Percentiles rank a stretch among this genome's conserved stretches.
These are phyloP conservation scores for Calonectria henricotiae DNA, from an alignment of 2,329 filamentous ascomycete genomes.

Conservation along the genomic window DNA sequence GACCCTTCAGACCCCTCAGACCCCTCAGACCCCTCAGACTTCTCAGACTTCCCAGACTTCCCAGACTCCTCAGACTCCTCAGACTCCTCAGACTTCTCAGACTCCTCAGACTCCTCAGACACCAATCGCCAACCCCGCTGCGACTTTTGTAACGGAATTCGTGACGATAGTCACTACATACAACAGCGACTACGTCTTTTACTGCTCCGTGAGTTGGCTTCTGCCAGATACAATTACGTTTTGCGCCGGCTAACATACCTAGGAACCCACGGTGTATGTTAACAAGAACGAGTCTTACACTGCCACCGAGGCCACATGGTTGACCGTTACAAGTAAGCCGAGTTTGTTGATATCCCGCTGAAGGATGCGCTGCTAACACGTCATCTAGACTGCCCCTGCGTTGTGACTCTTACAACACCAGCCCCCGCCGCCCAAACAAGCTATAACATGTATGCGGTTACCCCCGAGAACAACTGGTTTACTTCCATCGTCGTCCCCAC, in stretches of 20 bases:
- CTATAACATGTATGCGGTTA: slow-evolving; percentile 25
- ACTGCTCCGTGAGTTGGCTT: slow-evolving; percentile 61
- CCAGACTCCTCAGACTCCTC: too few species aligned
- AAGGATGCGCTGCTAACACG: slow-evolving; percentile 49
- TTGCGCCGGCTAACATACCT: slow-evolving; percentile 9
- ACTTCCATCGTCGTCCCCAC: slow-evolving; percentile 27
- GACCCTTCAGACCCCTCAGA: not conserved
- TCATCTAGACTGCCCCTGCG: slow-evolving; percentile 64
- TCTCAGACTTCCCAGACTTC: too few species aligned
- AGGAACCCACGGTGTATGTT: slow-evolving; percentile 57
- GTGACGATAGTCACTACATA: slow-evolving; percentile 58
- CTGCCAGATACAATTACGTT: not conserved
- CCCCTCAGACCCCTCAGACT: too few species aligned
- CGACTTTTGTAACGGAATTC: not conserved
- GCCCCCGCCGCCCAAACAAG: slow-evolving; percentile 21
- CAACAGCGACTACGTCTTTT: slow-evolving; percentile 60
- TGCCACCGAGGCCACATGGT: slow-evolving; percentile 60
- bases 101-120: not conserved
- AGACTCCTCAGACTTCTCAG: too few species aligned
- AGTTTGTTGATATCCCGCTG: too few species aligned
- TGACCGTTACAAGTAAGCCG: slow-evolving; percentile 65
- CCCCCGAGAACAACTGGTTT: slow-evolving; percentile 15
- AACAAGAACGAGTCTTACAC: slow-evolving; percentile 64
- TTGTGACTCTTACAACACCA: slow-evolving; percentile 56
- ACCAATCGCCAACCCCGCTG: not conserved